Conservation (phyloP, 1,284 basidiomycete genomes). For the Ceratobasidium sp. region DNA sequence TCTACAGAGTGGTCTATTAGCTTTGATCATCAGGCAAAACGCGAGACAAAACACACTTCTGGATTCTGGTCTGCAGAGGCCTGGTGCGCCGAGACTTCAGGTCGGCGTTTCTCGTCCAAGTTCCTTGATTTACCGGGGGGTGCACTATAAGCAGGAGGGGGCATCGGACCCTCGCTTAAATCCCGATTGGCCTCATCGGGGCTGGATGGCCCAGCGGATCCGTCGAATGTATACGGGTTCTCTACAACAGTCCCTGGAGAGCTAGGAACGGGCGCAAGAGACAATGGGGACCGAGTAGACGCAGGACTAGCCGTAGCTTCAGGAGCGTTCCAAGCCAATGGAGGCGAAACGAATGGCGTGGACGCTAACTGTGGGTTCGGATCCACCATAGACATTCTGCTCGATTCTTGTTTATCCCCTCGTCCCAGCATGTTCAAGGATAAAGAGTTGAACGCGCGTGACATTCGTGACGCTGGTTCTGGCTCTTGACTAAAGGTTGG, state of each 20-base stretch:
- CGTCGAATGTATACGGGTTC: neutral
- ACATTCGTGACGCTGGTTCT: neutral
- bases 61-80: too few relatives aligned
- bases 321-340: neutral
- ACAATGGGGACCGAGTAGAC: neutral
- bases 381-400: neutral
- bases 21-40: too few relatives aligned
- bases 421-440: neutral
- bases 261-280: neutral
- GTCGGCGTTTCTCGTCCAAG: neutral
- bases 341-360: neutral
- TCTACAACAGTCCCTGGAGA: neutral
- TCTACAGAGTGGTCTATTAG: too few relatives aligned
- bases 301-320: neutral
- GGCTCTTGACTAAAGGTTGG: neutral
- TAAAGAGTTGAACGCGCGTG: neutral
- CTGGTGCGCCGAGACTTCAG: too few relatives aligned
- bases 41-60: too few relatives aligned
- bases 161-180: neutral
- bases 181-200: neutral
- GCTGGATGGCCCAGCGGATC: neutral
- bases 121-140: neutral
- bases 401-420: neutral
- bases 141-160: slow-evolving; percentile 15
- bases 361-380: neutral